These are phyloP conservation scores for Bryum argenteum DNA, from an alignment of 225 moss, liverwort and hornwort species.

Conservation along the genomic window DNA sequence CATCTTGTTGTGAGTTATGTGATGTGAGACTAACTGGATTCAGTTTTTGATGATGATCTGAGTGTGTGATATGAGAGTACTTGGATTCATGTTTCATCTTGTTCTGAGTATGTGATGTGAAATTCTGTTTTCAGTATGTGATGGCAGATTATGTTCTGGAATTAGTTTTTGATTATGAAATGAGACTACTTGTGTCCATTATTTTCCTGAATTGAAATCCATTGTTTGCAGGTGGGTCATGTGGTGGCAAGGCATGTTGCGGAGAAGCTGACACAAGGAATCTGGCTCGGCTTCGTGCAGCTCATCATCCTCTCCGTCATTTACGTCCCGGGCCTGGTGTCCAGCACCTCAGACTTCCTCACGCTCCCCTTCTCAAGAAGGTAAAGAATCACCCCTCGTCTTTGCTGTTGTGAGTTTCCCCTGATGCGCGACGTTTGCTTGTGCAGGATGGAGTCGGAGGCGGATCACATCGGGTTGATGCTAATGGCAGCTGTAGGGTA, in stretches of 20 bases:
- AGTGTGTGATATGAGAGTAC: too few relatives aligned
- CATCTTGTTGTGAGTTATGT: too few relatives aligned
- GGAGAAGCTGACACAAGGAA: slow-evolving; percentile 83
- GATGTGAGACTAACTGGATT: too few relatives aligned
- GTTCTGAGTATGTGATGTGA: too few relatives aligned
- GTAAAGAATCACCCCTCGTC: slow-evolving; percentile 32
- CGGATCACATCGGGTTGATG: slow-evolving; percentile 92
- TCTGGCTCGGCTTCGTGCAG: slow-evolving; percentile 84
- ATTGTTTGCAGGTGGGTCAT: slow-evolving; percentile 98
- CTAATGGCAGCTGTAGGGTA: slow-evolving; percentile 96
- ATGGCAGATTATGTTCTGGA: too few relatives aligned
- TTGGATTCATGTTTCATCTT: too few relatives aligned
- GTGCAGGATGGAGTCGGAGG: slow-evolving; percentile 96
- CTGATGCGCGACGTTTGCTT: too few relatives aligned
- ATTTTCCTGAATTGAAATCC: too few relatives aligned
- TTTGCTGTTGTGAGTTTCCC: too few relatives aligned
- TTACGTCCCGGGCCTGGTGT: slow-evolving; percentile 73
- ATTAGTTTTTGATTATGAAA: slow-evolving; percentile 11
- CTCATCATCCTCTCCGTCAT: slow-evolving; percentile 75
- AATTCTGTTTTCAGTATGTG: too few relatives aligned
- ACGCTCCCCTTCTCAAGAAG: slow-evolving; percentile 90
- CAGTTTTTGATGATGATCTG: too few relatives aligned
- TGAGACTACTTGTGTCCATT: not conserved
- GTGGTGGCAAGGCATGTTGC: slow-evolving; percentile 96
- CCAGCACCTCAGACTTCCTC: slow-evolving; percentile 83